These are phyloP conservation scores for Puccinia hordei DNA, from an alignment of 1,284 basidiomycete genomes.

Conservation along the genomic window DNA sequence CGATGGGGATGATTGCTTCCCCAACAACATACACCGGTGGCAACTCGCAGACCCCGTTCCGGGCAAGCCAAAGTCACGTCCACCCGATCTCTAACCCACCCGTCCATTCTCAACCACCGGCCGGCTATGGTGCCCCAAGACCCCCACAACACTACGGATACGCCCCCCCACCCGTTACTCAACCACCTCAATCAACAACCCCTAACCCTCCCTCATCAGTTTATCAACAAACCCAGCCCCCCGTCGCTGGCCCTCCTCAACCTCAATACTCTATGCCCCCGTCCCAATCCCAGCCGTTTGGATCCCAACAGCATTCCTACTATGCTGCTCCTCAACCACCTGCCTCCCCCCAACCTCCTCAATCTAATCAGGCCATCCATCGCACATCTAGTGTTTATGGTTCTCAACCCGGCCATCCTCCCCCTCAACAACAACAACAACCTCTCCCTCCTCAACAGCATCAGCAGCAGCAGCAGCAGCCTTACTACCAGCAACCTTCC, in stretches of 20 bases:
- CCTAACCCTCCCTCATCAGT: constrained; percentile 49
- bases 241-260: not conserved
- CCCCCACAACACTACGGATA: constrained; percentile 47
- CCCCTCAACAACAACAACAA: constrained; percentile 54
- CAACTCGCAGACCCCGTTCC: constrained; percentile 20
- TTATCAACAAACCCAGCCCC: constrained; percentile 28
- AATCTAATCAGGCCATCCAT: constrained; percentile 49
- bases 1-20: constrained; percentile 27
- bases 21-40: constrained; percentile 49
- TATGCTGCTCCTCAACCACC: constrained; percentile 51
- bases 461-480: constrained; percentile 49
- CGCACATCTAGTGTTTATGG: constrained; percentile 51
- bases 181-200: constrained; percentile 56
- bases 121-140: constrained; percentile 52
- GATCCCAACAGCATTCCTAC: constrained; percentile 24
- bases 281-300: constrained; percentile 30
- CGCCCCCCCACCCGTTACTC: constrained; percentile 52
- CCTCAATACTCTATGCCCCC: constrained; percentile 18
- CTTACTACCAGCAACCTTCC: constrained; percentile 54
- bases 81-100: constrained; percentile 25
- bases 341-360: constrained; percentile 44
- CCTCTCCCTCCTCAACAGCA: no score
- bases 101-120: constrained; percentile 52
- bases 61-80: not conserved
- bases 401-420: constrained; percentile 51